Evolutionary conservation across 345 rosid genomes (phyloP).

Genomic region (Kernera saxatilis): DNA sequence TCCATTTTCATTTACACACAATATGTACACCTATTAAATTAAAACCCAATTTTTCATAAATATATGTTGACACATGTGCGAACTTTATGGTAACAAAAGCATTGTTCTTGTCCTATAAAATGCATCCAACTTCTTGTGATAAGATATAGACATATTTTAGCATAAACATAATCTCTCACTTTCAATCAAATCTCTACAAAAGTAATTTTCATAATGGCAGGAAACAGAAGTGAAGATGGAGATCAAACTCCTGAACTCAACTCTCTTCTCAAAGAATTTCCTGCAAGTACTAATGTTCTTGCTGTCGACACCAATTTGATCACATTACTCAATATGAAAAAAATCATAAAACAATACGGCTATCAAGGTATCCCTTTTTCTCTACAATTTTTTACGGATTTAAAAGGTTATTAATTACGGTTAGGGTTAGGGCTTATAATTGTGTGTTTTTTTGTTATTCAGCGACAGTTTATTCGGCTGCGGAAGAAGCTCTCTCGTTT

Average conservation of each 20-base stretch:
- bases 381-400: not conserved
- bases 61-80: not conserved
- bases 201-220: not conserved
- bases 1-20: not conserved
- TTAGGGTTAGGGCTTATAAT: constrained; percentile 12
- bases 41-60: not conserved
- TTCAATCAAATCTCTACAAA: not conserved
- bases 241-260: constrained; percentile 1
- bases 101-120: not conserved
- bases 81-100: not conserved
- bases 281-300: not conserved
- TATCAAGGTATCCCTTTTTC: constrained; percentile 6
- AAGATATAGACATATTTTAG: not conserved
- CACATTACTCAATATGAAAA: not conserved
- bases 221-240: not conserved
- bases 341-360: not conserved
- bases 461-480: not conserved
- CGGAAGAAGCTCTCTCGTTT: not conserved
- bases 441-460: not conserved
- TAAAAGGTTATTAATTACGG: not conserved
- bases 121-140: not conserved
- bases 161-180: not conserved
- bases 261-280: not conserved
- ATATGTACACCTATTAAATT: not conserved
- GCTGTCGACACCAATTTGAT: not conserved